phyloP scores from a whole-genome alignment of 257 asterid genomes.

The Lithospermum erythrorhizon region DNA sequence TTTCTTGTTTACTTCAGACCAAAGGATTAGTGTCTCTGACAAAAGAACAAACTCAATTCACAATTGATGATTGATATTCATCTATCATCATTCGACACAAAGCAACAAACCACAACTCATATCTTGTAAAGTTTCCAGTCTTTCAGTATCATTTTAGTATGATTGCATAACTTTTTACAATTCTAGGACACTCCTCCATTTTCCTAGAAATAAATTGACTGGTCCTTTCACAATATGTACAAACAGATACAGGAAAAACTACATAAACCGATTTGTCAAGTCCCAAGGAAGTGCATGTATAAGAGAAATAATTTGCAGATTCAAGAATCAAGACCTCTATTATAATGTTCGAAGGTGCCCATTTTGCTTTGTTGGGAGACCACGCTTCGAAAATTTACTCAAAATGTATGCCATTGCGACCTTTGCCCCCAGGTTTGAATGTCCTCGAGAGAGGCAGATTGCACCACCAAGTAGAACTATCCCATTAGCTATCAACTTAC shows the following conservation, averaged over 20 bases:
- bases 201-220: not conserved
- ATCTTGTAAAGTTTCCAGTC: too few relatives aligned
- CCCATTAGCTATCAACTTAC: slow-evolving; percentile 45
- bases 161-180: not conserved
- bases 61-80: too few relatives aligned
- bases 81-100: too few relatives aligned
- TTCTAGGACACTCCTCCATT: not conserved
- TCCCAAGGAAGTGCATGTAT: not conserved
- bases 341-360: slow-evolving; percentile 1
- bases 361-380: slow-evolving; percentile 17
- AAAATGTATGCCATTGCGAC: slow-evolving; percentile 72
- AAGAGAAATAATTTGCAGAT: not conserved
- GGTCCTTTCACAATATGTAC: not conserved
- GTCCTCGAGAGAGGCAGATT: slow-evolving; percentile 62
- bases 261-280: not conserved
- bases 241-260: not conserved
- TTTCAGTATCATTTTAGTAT: too few relatives aligned
- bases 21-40: too few relatives aligned
- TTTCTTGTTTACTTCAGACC: too few relatives aligned
- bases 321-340: not conserved
- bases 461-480: slow-evolving; percentile 63
- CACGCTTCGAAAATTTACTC: slow-evolving; percentile 48
- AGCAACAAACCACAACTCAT: too few relatives aligned
- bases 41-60: too few relatives aligned
- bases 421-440: slow-evolving; percentile 67